These are phyloP conservation scores for Trifolium repens DNA, from an alignment of 306 rosid species.

Conservation along the genomic window DNA sequence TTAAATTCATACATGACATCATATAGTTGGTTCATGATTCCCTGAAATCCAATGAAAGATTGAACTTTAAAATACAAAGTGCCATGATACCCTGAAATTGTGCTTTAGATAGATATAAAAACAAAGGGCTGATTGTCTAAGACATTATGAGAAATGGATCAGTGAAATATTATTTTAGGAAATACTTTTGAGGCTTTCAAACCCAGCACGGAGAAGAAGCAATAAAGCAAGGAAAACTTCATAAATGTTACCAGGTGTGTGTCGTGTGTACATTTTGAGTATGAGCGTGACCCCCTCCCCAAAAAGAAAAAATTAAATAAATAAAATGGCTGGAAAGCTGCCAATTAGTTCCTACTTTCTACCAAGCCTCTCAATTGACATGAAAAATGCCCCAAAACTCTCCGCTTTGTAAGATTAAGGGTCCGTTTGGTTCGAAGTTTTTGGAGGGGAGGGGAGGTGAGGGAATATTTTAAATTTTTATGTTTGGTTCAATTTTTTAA, in stretches of 20 bases:
- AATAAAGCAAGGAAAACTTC: slow-evolving; percentile 13
- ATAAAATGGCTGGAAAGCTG: background rate
- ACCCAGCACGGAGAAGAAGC: slow-evolving; percentile 32
- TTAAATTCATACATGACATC: slow-evolving; percentile 86
- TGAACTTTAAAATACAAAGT: slow-evolving; percentile 17
- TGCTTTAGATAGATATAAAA: slow-evolving; percentile 30
- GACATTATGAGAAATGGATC: slow-evolving; percentile 25
- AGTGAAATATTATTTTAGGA: slow-evolving; percentile 28
- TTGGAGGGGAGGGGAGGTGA: too few relatives aligned
- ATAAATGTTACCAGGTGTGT: slow-evolving; percentile 21
- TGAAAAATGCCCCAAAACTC: slow-evolving; percentile 15
- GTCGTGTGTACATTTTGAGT: slow-evolving; percentile 9
- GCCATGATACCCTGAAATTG: slow-evolving; percentile 23
- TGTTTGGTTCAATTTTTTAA: too few relatives aligned
- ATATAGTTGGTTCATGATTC: slow-evolving; percentile 84
- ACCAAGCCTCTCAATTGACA: slow-evolving; percentile 15
- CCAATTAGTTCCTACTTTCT: background rate
- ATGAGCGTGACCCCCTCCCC: background rate
- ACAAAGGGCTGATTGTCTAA: background rate
- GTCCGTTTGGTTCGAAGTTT: too few relatives aligned
- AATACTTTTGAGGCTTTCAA: slow-evolving; percentile 27
- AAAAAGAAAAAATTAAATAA: too few relatives aligned
- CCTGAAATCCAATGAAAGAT: slow-evolving; percentile 70
- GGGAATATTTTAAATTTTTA: too few relatives aligned
- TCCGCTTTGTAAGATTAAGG: slow-evolving; percentile 30